These are phyloP conservation scores for Microstegium vimineum DNA, from an alignment of 176 grass and related monocot species.

Conservation along the genomic window DNA sequence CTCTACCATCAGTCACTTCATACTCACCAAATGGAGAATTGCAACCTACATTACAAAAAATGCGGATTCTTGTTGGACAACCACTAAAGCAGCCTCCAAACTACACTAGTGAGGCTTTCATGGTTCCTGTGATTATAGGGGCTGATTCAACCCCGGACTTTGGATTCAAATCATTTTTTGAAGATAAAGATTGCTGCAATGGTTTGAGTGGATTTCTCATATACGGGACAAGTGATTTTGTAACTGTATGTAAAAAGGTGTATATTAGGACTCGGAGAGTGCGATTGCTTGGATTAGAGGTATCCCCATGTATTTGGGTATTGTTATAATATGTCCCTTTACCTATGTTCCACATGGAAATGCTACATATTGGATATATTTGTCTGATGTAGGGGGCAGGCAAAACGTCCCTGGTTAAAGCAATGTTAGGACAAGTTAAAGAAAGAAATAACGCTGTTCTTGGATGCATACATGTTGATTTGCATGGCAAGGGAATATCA, in stretches of 20 bases:
- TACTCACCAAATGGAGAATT: conserved; percentile 41
- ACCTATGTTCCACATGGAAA: conserved; percentile 4
- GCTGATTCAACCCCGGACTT: conserved; percentile 36
- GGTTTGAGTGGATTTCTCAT: conserved; percentile 71
- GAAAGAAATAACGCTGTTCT: conserved; percentile 50
- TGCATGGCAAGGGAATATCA: conserved; percentile 55
- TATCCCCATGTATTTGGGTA: conserved; percentile 24
- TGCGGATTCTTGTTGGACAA: conserved; percentile 74
- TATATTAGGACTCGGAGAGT: conserved; percentile 70
- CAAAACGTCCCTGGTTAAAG: conserved; percentile 82
- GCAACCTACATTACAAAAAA: conserved; percentile 63
- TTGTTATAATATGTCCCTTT: conserved; percentile 20
- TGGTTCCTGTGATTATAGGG: conserved; percentile 47
- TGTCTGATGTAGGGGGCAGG: conserved; percentile 68
- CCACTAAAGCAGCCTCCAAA: conserved; percentile 82
- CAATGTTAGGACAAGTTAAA: conserved; percentile 60
- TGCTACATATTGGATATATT: conserved; percentile 23
- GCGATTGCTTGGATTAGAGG: conserved; percentile 84
- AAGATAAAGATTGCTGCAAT: conserved; percentile 61
- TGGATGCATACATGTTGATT: conserved; percentile 54
- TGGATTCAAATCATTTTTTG: conserved; percentile 55
- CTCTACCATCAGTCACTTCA: conserved; percentile 37
- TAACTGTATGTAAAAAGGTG: conserved; percentile 70
- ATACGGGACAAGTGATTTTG: conserved; percentile 85
- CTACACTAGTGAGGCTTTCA: conserved; percentile 56